Evolutionary conservation across 768 basidiomycete species (phyloP), one percentile per base, ranked within the genome.

Genomic region (Russula vinacea): DNA sequence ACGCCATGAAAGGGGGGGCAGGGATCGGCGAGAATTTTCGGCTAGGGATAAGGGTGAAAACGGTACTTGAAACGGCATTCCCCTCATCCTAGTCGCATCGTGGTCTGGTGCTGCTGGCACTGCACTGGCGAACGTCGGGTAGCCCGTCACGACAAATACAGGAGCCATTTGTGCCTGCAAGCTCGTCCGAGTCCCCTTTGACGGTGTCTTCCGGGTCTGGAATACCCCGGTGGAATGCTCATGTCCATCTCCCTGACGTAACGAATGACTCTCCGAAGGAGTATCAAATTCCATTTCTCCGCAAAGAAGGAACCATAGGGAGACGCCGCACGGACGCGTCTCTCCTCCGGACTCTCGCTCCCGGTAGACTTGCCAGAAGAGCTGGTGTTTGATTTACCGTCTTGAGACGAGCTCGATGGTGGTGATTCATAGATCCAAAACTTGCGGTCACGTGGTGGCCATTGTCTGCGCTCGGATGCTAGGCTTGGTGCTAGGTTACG

Each of bases 261-360:
- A 22, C 5, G 53, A 50, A 35, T 8, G 1, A 39, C 26, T 51
- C 32, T 29, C 47, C 17, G 29, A 3, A 44, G 52, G 58, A 26
- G 16, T 5, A 11, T 61, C 59, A 14, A 56, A 51, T 26, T 65
- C 64, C 64, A 65, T 65, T 24, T 65, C 7, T 60, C 58, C 2
- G 24, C 64, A 35, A 65, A 65, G 53, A 60, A 60, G 33, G 64
- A 60, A 19, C 64, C 64, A 42, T 64, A 64, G 7, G 63, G 63
- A 17, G 64, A 65, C 32, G 44, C 64, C 3, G 54, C 44, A 17
- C 22, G 58, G 5, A 4, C 44, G 45, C 16, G 37, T 22, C 24
- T 50, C 16, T 53, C 57, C 33, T 58, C 37, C 13, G 29, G 8
- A 5, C 32, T 35, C 39, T 65, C 55, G 54, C 49, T 60, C 40